phyloP scores from a whole-genome alignment of 2,329 filamentous ascomycete genomes.

The Neobulgaria alba region DNA sequence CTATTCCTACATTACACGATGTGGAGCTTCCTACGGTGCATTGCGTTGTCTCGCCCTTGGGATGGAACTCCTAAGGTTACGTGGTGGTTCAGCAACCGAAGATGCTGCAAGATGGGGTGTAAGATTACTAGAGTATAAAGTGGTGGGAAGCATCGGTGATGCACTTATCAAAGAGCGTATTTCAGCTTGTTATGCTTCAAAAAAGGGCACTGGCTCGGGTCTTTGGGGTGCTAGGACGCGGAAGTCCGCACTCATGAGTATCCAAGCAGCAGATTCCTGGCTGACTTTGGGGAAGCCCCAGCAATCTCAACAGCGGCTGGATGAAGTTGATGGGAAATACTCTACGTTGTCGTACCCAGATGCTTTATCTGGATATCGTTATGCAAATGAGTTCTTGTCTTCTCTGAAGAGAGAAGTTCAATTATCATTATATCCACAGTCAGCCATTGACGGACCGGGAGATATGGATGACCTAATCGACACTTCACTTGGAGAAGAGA shows the following conservation, averaged over 20 bases:
- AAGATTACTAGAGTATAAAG: conserved; percentile 67
- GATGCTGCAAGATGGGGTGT: conserved; percentile 82
- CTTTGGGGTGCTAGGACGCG: conserved; percentile 64
- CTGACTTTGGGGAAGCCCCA: conserved; percentile 65
- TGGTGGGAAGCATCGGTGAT: conserved; percentile 68
- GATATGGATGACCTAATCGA: conserved; percentile 26
- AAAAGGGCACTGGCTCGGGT: conserved; percentile 56
- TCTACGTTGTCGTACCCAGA: conserved; percentile 39
- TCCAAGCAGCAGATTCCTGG: conserved; percentile 80
- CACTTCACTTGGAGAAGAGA: conserved; percentile 39
- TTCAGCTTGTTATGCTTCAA: conserved; percentile 73
- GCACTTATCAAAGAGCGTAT: conserved; percentile 81
- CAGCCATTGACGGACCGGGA: conserved; percentile 19
- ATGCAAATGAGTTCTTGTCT: conserved; percentile 44
- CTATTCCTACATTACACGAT: conserved; percentile 88
- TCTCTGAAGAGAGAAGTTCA: conserved; percentile 37
- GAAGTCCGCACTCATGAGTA: conserved; percentile 85
- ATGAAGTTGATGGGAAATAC: conserved; percentile 55
- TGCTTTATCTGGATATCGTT: conserved; percentile 42
- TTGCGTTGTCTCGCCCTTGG: conserved; percentile 68
- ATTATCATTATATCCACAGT: conserved; percentile 26
- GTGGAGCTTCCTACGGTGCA: conserved; percentile 69
- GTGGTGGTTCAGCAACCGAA: conserved; percentile 73
- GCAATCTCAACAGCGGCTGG: conserved; percentile 70
- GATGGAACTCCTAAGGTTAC: conserved; percentile 72